Base-by-base conservation (phyloP, 495 filamentous ascomycete species). In the Geoglossum glabrum region DNA sequence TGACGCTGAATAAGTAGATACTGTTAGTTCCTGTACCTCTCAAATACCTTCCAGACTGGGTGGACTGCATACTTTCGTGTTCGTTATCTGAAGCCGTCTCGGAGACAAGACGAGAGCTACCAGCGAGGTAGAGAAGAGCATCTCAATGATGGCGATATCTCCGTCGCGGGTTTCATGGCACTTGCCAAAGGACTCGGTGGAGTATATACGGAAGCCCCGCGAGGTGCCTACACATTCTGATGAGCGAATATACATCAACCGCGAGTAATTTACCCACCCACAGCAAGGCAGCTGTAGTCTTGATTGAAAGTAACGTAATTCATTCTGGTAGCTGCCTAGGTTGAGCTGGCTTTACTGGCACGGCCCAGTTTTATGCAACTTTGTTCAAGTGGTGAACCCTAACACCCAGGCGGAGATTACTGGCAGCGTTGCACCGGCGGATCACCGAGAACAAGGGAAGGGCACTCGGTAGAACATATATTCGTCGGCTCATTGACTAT, bases 221-320 rank as follows among this genome's bases (percentile, higher is more conserved):
- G 83, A 81, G 52, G 93, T 96, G 49, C 84, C 86, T 88, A 61
- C 59, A 47, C 36, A 56, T 43, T 52, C 60, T 57, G 64, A 64
- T 73, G 61, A 74, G 61, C 56, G 1, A 45, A 40, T 40, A 59
- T 46, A 19, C 40, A 19, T 19, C 45, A 19, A 21, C 23, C 23
- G 23, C 17, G 9, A 34, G 46, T 30, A 60, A 50, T 40, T 19
- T 56, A 66, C 82, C 62, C 73, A 86, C 87, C 90, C 61, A 95
- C 87, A 72, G 90, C 92, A 60, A 98, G 74, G 67, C 88, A 87
- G 76, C 86, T 93, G 76, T 94, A 86, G 76, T 98, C 92, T 73
- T 98, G 92, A 71, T 98, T 98, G 72, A 97, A 98, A 19, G 89
- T 97, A 65, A 98, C 86, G 68, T 90, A 98, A 68, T 97, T 98